phyloP scores from a whole-genome alignment of 805 yeast species.

The Ogataea sp. region DNA sequence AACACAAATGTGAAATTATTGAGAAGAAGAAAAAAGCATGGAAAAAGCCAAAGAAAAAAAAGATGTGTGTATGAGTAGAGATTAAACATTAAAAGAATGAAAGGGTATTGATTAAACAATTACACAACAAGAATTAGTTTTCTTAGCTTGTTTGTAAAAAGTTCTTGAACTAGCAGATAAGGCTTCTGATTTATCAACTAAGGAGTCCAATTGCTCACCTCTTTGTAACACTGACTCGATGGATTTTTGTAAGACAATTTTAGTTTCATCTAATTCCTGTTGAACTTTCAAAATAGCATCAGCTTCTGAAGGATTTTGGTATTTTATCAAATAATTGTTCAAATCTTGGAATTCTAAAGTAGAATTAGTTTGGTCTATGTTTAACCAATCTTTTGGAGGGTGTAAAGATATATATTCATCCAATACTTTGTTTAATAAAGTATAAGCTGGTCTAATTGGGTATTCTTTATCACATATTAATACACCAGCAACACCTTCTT shows the following conservation, averaged over 20 bases:
- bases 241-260: conserved; percentile 91
- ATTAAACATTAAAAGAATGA: background rate
- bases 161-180: conserved; percentile 80
- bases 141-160: conserved; percentile 96
- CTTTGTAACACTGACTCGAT: conserved; percentile 90
- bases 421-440: conserved; percentile 78
- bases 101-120: conserved; percentile 38
- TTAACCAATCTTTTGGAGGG: conserved; percentile 64
- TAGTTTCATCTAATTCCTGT: conserved; percentile 95
- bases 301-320: conserved; percentile 96
- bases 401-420: conserved; percentile 85
- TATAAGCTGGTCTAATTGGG: conserved; percentile 95
- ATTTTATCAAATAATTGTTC: conserved; percentile 64
- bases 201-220: conserved; percentile 90
- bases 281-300: conserved; percentile 96
- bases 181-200: conserved; percentile 94
- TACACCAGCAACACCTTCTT: conserved; percentile 89
- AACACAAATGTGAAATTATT: too few relatives aligned
- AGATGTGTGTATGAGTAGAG: background rate
- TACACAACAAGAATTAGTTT: conserved; percentile 84
- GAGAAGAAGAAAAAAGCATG: background rate
- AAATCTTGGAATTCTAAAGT: conserved; percentile 49
- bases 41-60: background rate
- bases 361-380: conserved; percentile 35
- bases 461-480: conserved; percentile 90